These are phyloP conservation scores for Eremothecium gossypii DNA, from an alignment of 1,139 yeast genomes.

Conservation along the genomic window DNA sequence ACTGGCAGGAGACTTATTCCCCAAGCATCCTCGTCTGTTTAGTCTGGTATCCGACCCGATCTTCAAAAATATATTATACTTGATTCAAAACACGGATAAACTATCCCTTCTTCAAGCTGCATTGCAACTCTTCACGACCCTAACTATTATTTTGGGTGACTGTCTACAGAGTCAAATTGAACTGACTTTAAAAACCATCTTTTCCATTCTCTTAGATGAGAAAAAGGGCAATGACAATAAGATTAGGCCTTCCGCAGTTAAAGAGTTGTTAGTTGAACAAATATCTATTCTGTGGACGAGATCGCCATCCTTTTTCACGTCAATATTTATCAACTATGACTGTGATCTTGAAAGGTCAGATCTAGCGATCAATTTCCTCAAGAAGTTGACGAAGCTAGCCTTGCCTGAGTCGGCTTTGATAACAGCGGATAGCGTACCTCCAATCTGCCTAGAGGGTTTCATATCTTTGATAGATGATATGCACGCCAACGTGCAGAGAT, in stretches of 20 bases:
- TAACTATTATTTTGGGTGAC: slow-evolving; percentile 49
- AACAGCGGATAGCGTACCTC: slow-evolving; percentile 86
- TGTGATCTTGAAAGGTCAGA: slow-evolving; percentile 87
- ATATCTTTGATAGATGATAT: slow-evolving; percentile 63
- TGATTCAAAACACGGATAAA: slow-evolving; percentile 60
- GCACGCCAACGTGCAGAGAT: slow-evolving; percentile 42
- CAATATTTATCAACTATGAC: slow-evolving; percentile 65
- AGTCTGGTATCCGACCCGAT: slow-evolving; percentile 67
- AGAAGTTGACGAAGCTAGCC: slow-evolving; percentile 64
- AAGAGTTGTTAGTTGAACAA: slow-evolving; percentile 79
- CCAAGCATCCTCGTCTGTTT: slow-evolving; percentile 57
- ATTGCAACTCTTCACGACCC: slow-evolving; percentile 63
- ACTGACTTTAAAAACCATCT: slow-evolving; percentile 49
- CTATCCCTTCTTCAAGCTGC: slow-evolving; percentile 66
- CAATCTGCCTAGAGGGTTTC: slow-evolving; percentile 83
- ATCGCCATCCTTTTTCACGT: slow-evolving; percentile 66
- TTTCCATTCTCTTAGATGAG: slow-evolving; percentile 44
- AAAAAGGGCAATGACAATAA: slow-evolving; percentile 17
- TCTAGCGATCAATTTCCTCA: slow-evolving; percentile 58
- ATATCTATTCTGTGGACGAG: slow-evolving; percentile 78
- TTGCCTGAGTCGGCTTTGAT: slow-evolving; percentile 68
- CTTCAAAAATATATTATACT: slow-evolving; percentile 72
- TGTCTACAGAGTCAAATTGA: slow-evolving; percentile 60
- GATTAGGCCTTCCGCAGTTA: slow-evolving; percentile 40
- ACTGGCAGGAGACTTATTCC: slow-evolving; percentile 62